These are phyloP conservation scores for Candida pseudoglaebosa DNA, from an alignment of 805 yeast species.

Conservation along the genomic window DNA sequence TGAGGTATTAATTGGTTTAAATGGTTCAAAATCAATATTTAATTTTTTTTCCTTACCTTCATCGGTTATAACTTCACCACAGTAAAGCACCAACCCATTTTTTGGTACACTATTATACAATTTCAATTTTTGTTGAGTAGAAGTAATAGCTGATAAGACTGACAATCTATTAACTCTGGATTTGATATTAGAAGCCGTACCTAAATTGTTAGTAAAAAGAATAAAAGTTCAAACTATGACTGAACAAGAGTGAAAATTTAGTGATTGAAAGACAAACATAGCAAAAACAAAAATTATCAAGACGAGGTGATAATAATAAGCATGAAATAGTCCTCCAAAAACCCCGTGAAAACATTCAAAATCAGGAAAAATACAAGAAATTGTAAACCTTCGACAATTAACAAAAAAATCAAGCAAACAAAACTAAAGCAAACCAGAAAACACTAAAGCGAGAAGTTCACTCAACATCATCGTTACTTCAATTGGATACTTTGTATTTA, in stretches of 20 bases:
- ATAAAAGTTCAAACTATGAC: not conserved
- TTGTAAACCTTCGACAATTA: too few species aligned
- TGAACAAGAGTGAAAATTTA: too few species aligned
- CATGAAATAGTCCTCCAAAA: too few species aligned
- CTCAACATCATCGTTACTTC: too few species aligned
- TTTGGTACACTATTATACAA: constrained; percentile 85
- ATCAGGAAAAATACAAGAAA: too few species aligned
- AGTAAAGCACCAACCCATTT: constrained; percentile 92
- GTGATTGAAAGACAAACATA: too few species aligned
- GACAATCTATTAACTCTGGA: constrained; percentile 96
- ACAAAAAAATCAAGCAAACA: too few species aligned
- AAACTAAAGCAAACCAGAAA: too few species aligned
- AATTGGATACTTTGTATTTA: too few species aligned
- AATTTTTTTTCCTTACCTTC: constrained; percentile 98
- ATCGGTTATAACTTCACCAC: constrained; percentile 97
- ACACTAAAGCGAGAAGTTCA: too few species aligned
- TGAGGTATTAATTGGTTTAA: constrained; percentile 98
- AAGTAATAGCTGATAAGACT: constrained; percentile 93
- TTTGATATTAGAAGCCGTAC: constrained; percentile 93
- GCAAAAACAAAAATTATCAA: not conserved
- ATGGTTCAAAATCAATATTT: constrained; percentile 96
- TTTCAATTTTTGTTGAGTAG: constrained; percentile 95
- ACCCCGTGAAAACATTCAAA: too few species aligned
- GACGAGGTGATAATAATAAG: not conserved
- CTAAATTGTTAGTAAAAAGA: not conserved